Evolutionary conservation across 2,329 filamentous ascomycete species (phyloP).

Genomic region (Stagonosporopsis chrysanthemi): DNA sequence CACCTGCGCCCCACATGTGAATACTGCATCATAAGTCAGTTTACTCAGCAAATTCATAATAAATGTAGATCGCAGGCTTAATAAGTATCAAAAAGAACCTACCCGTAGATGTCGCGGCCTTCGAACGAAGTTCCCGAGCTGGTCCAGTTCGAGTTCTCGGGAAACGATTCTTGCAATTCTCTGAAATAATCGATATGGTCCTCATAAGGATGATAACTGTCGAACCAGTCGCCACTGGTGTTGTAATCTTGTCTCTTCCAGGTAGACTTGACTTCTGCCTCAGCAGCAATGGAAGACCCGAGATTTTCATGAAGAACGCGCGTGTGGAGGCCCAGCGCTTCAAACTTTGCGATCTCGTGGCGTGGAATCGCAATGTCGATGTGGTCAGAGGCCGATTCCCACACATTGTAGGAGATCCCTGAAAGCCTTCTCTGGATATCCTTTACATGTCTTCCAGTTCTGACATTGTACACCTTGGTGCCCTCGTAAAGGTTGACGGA

Average conservation of each 20-base stretch:
- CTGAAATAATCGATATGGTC: constrained; percentile 35
- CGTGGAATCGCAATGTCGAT: constrained; percentile 56
- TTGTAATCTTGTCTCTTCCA: constrained; percentile 34
- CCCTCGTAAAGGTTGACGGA: constrained; percentile 48
- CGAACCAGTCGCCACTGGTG: constrained; percentile 37
- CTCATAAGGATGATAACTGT: constrained; percentile 44
- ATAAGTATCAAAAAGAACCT: background rate
- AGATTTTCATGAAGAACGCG: constrained; percentile 55
- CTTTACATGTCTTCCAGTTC: constrained; percentile 43
- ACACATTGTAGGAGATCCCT: constrained; percentile 46
- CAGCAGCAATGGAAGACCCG: constrained; percentile 53
- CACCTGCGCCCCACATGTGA: constrained; percentile 42
- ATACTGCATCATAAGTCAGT: constrained; percentile 18
- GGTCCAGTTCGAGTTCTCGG: constrained; percentile 41
- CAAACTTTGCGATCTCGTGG: constrained; percentile 49
- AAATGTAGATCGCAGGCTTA: too few species aligned
- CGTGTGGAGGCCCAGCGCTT: constrained; percentile 46
- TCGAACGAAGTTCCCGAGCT: constrained; percentile 41
- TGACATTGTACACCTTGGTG: constrained; percentile 52
- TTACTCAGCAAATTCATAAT: too few species aligned
- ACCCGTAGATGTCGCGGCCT: constrained; percentile 41
- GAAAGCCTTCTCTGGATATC: constrained; percentile 47
- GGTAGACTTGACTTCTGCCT: constrained; percentile 53
- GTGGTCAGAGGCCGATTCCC: constrained; percentile 46
- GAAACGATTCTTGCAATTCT: constrained; percentile 36